These are phyloP conservation scores for Plasmodium adleri DNA, from an alignment of 169 alveolate genomes.

Conservation along the genomic window DNA sequence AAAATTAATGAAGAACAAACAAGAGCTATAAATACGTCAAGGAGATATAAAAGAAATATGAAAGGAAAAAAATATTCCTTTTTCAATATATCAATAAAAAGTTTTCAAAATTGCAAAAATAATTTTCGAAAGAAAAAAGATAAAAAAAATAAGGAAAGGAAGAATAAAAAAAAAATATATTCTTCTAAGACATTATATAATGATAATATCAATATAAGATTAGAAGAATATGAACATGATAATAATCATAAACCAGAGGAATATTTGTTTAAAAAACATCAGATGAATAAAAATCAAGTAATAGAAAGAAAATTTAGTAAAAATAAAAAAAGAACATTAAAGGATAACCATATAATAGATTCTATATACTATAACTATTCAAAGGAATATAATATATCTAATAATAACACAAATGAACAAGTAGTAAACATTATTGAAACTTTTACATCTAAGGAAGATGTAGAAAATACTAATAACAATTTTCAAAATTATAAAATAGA, in stretches of 20 bases:
- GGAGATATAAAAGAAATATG: neutral
- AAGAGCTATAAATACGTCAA: neutral
- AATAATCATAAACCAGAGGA: neutral
- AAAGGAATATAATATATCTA: neutral
- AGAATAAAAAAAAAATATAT: constrained; percentile 4
- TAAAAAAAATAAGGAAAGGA: neutral
- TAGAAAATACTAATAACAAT: neutral
- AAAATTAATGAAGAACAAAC: neutral
- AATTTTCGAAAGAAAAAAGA: neutral
- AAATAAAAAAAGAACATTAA: neutral
- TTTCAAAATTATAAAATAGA: neutral
- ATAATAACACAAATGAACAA: neutral
- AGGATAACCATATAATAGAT: neutral
- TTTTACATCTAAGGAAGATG: neutral
- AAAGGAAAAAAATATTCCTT: constrained; percentile 16
- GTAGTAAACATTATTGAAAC: neutral
- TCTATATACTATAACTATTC: neutral
- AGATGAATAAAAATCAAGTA: neutral
- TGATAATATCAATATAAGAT: neutral
- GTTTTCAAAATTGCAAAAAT: constrained; percentile 19
- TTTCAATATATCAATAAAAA: constrained; percentile 34
- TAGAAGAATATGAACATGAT: neutral
- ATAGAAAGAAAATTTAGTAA: neutral
- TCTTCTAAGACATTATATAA: neutral
- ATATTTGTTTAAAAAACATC: neutral